Conservation (phyloP, 192 early-diverging fungal genomes). For the Dimargaris verticillata region DNA sequence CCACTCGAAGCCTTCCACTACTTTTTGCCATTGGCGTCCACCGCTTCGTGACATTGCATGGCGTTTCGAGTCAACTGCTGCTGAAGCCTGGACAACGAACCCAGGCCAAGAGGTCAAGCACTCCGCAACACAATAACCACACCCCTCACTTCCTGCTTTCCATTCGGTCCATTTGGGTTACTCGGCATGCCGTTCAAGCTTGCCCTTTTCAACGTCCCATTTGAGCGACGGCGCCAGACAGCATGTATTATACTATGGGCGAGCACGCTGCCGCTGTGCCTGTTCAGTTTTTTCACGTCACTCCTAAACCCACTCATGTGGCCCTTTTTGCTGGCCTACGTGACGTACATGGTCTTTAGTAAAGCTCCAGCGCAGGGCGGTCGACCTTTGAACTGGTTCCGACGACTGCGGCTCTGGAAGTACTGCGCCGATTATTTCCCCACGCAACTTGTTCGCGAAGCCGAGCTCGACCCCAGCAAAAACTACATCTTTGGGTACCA, state of each 20-base stretch:
- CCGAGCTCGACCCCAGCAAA: conserved; percentile 59
- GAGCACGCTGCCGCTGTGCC: conserved; percentile 40
- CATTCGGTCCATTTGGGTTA: not conserved
- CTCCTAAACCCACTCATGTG: conserved; percentile 19
- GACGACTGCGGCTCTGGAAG: conserved; percentile 44
- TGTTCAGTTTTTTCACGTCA: conserved; percentile 28
- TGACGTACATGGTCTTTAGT: conserved; percentile 60
- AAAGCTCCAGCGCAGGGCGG: conserved; percentile 64
- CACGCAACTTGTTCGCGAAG: conserved; percentile 59
- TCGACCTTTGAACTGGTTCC: conserved; percentile 31
- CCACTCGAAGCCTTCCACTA: no score
- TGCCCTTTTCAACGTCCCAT: conserved; percentile 10
- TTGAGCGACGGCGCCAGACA: conserved; percentile 9
- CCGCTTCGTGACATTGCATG: no score
- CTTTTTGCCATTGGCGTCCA: no score
- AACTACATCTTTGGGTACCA: conserved; percentile 88
- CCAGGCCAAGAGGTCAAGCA: no score
- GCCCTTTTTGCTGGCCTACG: conserved; percentile 51
- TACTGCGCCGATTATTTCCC: conserved; percentile 74
- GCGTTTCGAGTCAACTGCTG: no score
- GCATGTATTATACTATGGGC: conserved; percentile 5
- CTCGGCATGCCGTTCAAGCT: not conserved
- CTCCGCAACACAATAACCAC: no score
- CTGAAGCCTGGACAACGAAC: no score
- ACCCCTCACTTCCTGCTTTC: no score